These are phyloP conservation scores for Aspergillus calidoustus DNA, from an alignment of 2,329 filamentous ascomycete genomes.

Conservation along the genomic window DNA sequence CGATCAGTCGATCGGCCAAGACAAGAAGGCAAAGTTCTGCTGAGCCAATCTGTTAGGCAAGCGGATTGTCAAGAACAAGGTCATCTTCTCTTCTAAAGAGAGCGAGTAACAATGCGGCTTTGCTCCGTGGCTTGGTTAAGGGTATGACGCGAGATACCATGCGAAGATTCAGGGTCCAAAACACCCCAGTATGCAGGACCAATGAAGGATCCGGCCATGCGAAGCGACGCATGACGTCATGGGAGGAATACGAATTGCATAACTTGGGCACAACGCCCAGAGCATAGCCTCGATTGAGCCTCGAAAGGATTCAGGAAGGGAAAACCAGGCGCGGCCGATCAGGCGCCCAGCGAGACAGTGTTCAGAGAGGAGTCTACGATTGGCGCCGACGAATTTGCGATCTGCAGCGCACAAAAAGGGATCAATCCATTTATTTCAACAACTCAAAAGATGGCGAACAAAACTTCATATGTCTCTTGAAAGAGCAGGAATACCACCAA, in stretches of 20 bases:
- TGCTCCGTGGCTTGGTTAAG: background rate
- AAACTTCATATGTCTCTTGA: background rate
- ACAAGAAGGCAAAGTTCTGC: background rate
- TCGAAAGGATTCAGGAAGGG: background rate
- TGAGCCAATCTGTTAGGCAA: background rate
- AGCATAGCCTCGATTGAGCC: background rate
- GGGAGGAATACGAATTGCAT: background rate
- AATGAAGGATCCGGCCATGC: background rate
- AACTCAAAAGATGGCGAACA: background rate
- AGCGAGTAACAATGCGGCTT: background rate
- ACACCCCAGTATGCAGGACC: background rate
- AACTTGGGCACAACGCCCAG: background rate
- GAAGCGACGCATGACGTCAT: background rate
- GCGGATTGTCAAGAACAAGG: background rate
- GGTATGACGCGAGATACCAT: background rate
- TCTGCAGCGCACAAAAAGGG: background rate
- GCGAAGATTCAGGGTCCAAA: background rate
- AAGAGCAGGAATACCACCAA: background rate
- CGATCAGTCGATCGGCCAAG: background rate
- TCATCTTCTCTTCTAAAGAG: background rate
- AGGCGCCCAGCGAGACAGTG: background rate
- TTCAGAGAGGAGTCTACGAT: background rate
- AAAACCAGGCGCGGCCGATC: background rate
- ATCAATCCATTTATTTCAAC: background rate
- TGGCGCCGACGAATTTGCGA: background rate